phyloP scores from a whole-genome alignment of 495 filamentous ascomycete genomes.

The Xylaria acuta region DNA sequence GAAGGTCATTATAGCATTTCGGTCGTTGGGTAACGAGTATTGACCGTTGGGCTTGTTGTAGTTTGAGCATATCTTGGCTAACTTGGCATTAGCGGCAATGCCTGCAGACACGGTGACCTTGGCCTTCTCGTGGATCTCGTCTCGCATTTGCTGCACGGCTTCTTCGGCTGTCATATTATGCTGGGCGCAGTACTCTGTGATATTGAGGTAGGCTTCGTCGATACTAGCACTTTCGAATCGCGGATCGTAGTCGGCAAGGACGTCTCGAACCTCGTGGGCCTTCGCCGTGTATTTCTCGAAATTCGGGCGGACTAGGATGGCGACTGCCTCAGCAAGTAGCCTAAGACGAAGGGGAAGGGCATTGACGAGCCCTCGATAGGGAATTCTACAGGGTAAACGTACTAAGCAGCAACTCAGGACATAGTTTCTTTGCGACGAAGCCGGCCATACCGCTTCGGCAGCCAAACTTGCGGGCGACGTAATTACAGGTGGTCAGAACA shows the following conservation, averaged over 20 bases:
- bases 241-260: conserved; percentile 85
- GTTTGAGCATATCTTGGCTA: conserved; percentile 95
- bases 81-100: conserved; percentile 88
- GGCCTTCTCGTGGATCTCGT: conserved; percentile 75
- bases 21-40: conserved; percentile 73
- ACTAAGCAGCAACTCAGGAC: conserved; percentile 74
- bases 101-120: conserved; percentile 92
- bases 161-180: conserved; percentile 73
- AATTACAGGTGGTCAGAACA: conserved; percentile 95
- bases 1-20: conserved; percentile 78
- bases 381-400: background rate
- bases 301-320: conserved; percentile 72
- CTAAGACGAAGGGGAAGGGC: background rate
- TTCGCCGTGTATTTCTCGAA: conserved; percentile 93
- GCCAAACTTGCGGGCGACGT: conserved; percentile 86
- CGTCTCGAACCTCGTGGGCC: conserved; percentile 82
- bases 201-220: conserved; percentile 96
- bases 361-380: background rate
- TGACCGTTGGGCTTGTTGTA: conserved; percentile 97
- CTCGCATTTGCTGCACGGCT: conserved; percentile 75
- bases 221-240: conserved; percentile 92
- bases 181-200: conserved; percentile 81
- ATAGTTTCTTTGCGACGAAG: conserved; percentile 94
- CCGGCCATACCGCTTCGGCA: conserved; percentile 93
- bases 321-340: background rate